These are phyloP conservation scores for Vitis rotundifolia DNA, from an alignment of 164 flowering plant species.

Conservation along the genomic window DNA sequence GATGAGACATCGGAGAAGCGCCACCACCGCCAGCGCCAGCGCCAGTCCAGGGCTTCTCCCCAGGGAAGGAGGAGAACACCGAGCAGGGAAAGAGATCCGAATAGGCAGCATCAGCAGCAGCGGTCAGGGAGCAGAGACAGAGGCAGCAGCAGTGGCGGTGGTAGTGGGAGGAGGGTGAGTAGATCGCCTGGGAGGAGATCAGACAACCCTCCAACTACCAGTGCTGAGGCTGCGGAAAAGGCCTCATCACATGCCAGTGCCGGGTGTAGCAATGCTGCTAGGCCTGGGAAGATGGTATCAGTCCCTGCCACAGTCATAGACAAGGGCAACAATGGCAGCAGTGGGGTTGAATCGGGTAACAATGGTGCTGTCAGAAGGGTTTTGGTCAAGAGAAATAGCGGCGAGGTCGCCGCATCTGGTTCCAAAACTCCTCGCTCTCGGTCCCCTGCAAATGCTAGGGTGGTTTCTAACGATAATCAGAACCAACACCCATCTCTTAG, in stretches of 20 bases:
- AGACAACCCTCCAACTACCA: slow-evolving; percentile 34
- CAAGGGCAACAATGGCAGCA: slow-evolving; percentile 34
- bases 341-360: slow-evolving; percentile 3
- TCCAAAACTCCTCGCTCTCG: slow-evolving; percentile 68
- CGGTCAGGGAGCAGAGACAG: slow-evolving; percentile 71
- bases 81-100: slow-evolving; percentile 67
- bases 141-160: slow-evolving; percentile 27
- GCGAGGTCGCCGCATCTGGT: slow-evolving; percentile 23
- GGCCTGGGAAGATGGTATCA: slow-evolving; percentile 79
- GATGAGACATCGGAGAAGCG: slow-evolving; percentile 24
- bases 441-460: slow-evolving; percentile 60
- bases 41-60: slow-evolving; percentile 40
- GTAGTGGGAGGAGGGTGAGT: slow-evolving; percentile 71
- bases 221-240: not conserved
- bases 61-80: slow-evolving; percentile 69
- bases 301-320: slow-evolving; percentile 71
- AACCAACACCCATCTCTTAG: slow-evolving; percentile 61
- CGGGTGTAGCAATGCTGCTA: slow-evolving; percentile 6
- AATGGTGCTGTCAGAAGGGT: slow-evolving; percentile 37
- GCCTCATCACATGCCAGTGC: not conserved
- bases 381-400: slow-evolving; percentile 62
- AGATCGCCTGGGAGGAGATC: slow-evolving; percentile 81
- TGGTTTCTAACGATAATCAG: slow-evolving; percentile 21
- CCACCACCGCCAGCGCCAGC: slow-evolving; percentile 30
- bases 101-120: slow-evolving; percentile 26